phyloP scores from a whole-genome alignment of 371 early-diverging fungal species.

The Mortierella sp. region DNA sequence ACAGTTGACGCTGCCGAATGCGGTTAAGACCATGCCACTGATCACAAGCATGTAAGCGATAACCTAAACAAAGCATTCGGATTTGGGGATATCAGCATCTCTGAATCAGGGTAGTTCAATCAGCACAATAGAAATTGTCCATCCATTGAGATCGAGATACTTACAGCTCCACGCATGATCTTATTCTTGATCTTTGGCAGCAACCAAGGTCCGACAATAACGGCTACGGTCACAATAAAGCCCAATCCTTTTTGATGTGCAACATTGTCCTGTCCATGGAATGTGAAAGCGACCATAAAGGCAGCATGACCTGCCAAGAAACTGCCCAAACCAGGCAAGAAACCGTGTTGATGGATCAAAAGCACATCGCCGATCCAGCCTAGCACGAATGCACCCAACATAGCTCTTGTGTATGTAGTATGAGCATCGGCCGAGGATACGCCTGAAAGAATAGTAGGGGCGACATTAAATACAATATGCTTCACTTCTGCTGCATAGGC shows the following conservation, averaged over 20 bases:
- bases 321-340: conserved; percentile 50
- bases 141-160: background rate
- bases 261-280: conserved; percentile 46
- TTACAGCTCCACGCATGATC: conserved; percentile 55
- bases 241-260: conserved; percentile 28
- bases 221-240: conserved; percentile 37
- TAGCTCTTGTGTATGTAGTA: conserved; percentile 48
- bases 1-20: conserved; percentile 38
- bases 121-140: background rate
- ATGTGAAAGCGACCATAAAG: conserved; percentile 54
- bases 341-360: conserved; percentile 40
- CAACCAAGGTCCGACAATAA: conserved; percentile 49
- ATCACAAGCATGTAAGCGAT: conserved; percentile 50
- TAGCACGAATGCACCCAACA: conserved; percentile 44
- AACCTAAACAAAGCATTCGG: conserved; percentile 24
- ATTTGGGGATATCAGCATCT: background rate
- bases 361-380: conserved; percentile 51
- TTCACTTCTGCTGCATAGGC: conserved; percentile 24
- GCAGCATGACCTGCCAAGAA: conserved; percentile 54
- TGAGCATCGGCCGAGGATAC: conserved; percentile 9
- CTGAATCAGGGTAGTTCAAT: background rate
- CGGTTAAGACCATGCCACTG: conserved; percentile 53
- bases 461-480: conserved; percentile 29
- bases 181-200: conserved; percentile 54
- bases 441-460: conserved; percentile 26